These are phyloP conservation scores for Tetraselmis striata DNA, from an alignment of 139 green algal species.

Conservation along the genomic window DNA sequence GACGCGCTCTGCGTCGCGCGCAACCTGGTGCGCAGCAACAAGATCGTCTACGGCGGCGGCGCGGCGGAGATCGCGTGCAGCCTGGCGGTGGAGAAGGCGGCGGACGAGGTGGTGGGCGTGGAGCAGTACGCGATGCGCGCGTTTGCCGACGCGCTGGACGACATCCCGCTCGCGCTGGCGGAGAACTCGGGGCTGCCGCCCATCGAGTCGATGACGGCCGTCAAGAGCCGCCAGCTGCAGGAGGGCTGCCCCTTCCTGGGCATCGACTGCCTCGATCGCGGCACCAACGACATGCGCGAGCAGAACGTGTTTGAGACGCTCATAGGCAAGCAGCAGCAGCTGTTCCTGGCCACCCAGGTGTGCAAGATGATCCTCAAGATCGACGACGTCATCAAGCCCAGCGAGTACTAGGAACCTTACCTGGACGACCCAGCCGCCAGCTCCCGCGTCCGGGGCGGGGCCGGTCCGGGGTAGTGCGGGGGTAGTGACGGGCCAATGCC, in stretches of 20 bases:
- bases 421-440: too few species aligned
- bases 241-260: conserved; percentile 88
- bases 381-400: conserved; percentile 92
- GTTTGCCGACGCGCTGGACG: conserved; percentile 90
- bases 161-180: conserved; percentile 84
- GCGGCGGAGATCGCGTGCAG: conserved; percentile 87
- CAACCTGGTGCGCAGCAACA: conserved; percentile 95
- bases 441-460: too few species aligned
- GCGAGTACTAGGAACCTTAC: conserved; percentile 30
- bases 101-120: conserved; percentile 67
- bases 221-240: conserved; percentile 68
- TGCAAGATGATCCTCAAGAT: conserved; percentile 99
- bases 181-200: conserved; percentile 91
- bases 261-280: conserved; percentile 94
- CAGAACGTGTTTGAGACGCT: conserved; percentile 99
- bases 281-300: conserved; percentile 96
- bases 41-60: conserved; percentile 95
- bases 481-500: too few species aligned
- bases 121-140: conserved; percentile 96
- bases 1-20: conserved; percentile 97
- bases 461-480: too few species aligned
- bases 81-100: conserved; percentile 83
- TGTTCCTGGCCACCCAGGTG: conserved; percentile 97
- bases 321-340: conserved; percentile 96
- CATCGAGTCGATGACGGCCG: conserved; percentile 87